Evolutionary conservation across 148 eudicot species (phyloP), one percentile per base, ranked within the genome.

Genomic region (Selenicereus undatus): DNA sequence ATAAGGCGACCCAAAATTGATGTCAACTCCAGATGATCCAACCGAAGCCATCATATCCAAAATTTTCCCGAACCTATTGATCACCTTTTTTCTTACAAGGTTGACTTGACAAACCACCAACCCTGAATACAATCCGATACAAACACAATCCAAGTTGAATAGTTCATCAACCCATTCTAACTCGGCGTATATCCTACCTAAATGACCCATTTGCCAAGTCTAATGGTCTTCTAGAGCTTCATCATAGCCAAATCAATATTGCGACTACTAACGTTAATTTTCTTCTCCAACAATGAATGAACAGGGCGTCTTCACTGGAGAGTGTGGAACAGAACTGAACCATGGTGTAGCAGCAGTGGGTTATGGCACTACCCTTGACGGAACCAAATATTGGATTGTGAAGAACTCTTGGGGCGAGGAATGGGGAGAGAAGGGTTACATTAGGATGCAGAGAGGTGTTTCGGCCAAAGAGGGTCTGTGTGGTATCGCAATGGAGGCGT

Each of bases 361-460:
- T 3, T 93, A 93, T n/a, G 97, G 97, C 22, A 56, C 88, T 1
- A 88, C 97, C 43, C 75, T 71, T 1, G 95, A 93, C n/a, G 97
- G 97, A 32, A 91, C 93, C 43, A 91, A 93, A 82, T 93, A 93
- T 48, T 93, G 97, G 97, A 89, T 86, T 14, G 97, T 93, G 62
- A 91, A 79, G 84, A 93, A 93, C 86, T 93, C 97, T 1, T 93
- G 97, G 97, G 97, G 97, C 9, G 79, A 84, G 14, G 90, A 87
- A 78, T 93, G 97, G 97, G 97, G 97, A 17, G 97, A 93, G 76
- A 87, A 88, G 77, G 97, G 97, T 39, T 93, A 91, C 85, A 88
- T 91, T 6, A 89, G 97, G 81, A 86, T 93, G 87, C 42, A 86
- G 72, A 86, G 97, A 14, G 91, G 87, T 26, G 79, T 85, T 1